Evolutionary conservation across 179 eudicot species (phyloP).

Genomic region (Heliamphora pulchella): DNA sequence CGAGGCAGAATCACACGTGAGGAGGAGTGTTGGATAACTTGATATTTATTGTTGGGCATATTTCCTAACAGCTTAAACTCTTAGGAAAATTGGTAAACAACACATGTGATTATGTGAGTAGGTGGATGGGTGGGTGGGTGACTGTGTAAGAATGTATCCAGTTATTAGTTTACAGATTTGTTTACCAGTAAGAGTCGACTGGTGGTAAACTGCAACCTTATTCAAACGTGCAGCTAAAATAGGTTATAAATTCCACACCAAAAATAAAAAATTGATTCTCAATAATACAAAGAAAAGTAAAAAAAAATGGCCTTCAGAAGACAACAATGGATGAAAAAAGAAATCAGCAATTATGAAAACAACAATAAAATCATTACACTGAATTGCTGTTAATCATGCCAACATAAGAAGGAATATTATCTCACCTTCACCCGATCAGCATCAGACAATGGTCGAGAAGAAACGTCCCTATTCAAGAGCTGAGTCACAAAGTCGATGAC

Average conservation of each 20-base stretch:
- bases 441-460: constrained; percentile 77
- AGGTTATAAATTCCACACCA: not conserved
- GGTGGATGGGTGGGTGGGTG: too few species aligned
- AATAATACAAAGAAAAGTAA: not conserved
- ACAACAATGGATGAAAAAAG: not conserved
- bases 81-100: too few species aligned
- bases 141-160: too few species aligned
- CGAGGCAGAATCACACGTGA: too few species aligned
- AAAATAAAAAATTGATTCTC: not conserved
- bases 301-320: not conserved
- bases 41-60: too few species aligned
- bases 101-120: too few species aligned
- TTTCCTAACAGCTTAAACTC: too few species aligned
- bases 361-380: not conserved
- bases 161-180: not conserved
- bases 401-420: not conserved
- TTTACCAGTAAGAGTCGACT: not conserved
- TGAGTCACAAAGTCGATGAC: constrained; percentile 78
- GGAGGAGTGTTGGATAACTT: too few species aligned
- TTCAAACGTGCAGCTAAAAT: not conserved
- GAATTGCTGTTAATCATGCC: not conserved
- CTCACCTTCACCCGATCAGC: constrained; percentile 84
- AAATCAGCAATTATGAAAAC: not conserved
- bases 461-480: constrained; percentile 59
- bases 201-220: not conserved